A percentile compares a stretch with the other conserved stretches of the same genome.
phyloP scores from a whole-genome alignment of 2,329 filamentous ascomycete species.

The Alternaria brassicicola region DNA sequence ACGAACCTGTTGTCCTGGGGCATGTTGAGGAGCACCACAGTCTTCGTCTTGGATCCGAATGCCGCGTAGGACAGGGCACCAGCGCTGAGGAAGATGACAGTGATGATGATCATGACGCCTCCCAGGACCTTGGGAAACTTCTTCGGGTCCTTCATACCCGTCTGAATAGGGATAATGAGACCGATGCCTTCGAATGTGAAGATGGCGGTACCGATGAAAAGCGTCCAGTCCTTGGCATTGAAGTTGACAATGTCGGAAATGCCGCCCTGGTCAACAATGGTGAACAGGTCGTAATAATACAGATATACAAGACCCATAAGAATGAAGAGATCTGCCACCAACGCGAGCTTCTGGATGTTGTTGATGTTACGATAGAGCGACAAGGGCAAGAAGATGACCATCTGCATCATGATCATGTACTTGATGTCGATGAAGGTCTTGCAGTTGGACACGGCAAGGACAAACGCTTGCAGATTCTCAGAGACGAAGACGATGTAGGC shows the following conservation, averaged over 20 bases:
- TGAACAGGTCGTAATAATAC: conserved; percentile 92
- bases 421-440: conserved; percentile 83
- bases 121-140: conserved; percentile 91
- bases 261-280: conserved; percentile 73
- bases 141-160: conserved; percentile 88
- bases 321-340: conserved; percentile 94
- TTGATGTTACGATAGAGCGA: conserved; percentile 95
- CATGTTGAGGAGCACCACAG: conserved; percentile 93
- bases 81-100: conserved; percentile 86
- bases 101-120: conserved; percentile 93
- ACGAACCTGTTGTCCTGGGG: conserved; percentile 95
- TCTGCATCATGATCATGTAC: conserved; percentile 90
- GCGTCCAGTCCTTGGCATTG: conserved; percentile 89
- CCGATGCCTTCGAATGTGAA: conserved; percentile 99
- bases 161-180: conserved; percentile 96
- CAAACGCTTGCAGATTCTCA: conserved; percentile 93
- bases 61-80: conserved; percentile 94
- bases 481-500: conserved; percentile 98
- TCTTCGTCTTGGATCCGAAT: conserved; percentile 93
- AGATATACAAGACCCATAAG: conserved; percentile 89
- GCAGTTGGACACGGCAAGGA: conserved; percentile 89
- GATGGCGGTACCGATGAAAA: conserved; percentile 98
- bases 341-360: conserved; percentile 92
- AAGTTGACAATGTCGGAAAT: conserved; percentile 87
- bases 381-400: conserved; percentile 92